Evolutionary conservation across 352 stramenopile species (phyloP).

Genomic region (Sclerospora graminicola): DNA sequence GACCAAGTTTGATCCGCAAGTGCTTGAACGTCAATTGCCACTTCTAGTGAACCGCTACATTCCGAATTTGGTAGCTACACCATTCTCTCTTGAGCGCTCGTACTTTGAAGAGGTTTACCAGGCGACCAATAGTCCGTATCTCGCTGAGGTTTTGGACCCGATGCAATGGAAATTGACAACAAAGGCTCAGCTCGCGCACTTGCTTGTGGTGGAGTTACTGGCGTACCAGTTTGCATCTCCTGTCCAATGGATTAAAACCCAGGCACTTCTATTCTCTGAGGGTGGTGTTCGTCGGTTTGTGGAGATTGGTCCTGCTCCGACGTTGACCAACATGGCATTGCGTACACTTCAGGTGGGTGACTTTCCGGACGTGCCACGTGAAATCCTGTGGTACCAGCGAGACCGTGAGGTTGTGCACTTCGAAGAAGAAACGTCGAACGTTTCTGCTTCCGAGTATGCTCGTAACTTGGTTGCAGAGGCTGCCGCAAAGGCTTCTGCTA

Average conservation of each 20-base stretch:
- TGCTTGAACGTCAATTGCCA: constrained; percentile 56
- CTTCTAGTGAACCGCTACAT: constrained; percentile 76
- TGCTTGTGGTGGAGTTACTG: constrained; percentile 78
- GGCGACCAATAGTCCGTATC: constrained; percentile 57
- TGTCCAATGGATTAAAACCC: constrained; percentile 86
- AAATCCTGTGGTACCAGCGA: constrained; percentile 81
- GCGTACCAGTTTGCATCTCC: constrained; percentile 86
- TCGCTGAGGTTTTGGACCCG: constrained; percentile 50
- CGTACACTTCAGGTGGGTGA: constrained; percentile 63
- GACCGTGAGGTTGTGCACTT: constrained; percentile 77
- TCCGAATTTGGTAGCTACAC: constrained; percentile 73
- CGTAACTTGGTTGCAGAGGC: constrained; percentile 21
- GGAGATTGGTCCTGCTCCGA: constrained; percentile 75
- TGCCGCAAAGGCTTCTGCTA: constrained; percentile 37
- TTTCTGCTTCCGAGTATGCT: constrained; percentile 58
- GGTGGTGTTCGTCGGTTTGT: constrained; percentile 58
- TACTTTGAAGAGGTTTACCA: constrained; percentile 73
- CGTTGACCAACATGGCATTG: constrained; percentile 78
- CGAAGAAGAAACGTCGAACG: constrained; percentile 47
- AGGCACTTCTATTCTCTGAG: constrained; percentile 59
- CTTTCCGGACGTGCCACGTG: constrained; percentile 36
- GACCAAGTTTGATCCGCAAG: constrained; percentile 57
- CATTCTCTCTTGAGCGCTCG: constrained; percentile 63
- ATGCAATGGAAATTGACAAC: constrained; percentile 67
- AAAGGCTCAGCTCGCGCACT: constrained; percentile 53